These are phyloP conservation scores for Fusarium begoniae DNA, from an alignment of 2,329 filamentous ascomycete genomes.

Conservation along the genomic window DNA sequence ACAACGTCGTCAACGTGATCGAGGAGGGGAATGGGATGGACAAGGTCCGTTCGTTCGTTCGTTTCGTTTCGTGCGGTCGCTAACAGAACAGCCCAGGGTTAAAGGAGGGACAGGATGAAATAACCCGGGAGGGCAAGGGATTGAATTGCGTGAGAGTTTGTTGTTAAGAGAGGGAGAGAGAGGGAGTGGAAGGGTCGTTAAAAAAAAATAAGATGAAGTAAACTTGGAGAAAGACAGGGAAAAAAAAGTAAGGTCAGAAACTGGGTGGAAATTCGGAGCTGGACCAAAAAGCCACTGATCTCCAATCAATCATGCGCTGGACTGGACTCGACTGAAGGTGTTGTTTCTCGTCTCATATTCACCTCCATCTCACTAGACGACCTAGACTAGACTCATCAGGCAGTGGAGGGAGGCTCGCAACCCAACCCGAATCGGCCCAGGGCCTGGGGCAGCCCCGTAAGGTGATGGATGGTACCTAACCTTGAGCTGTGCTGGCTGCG, in stretches of 20 bases:
- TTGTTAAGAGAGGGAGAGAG: constrained; percentile 9
- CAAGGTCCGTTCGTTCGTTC: background rate
- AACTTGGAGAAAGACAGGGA: background rate
- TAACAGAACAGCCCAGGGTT: constrained; percentile 19
- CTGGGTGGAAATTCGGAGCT: constrained; percentile 28
- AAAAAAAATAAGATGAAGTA: background rate
- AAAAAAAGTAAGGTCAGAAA: constrained; percentile 11
- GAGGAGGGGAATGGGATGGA: constrained; percentile 15
- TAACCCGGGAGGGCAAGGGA: constrained; percentile 19
- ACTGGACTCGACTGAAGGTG: constrained; percentile 20
- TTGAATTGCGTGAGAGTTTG: constrained; percentile 11
- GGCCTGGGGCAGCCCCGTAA: constrained; percentile 7
- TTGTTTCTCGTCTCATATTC: constrained; percentile 23
- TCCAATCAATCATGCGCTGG: constrained; percentile 35
- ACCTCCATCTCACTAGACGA: background rate
- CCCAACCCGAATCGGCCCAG: constrained; percentile 11
- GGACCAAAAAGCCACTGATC: constrained; percentile 27
- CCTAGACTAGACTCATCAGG: background rate
- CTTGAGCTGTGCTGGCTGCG: background rate
- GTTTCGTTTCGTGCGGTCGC: constrained; percentile 37
- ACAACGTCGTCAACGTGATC: constrained; percentile 28
- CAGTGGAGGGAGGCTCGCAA: constrained; percentile 15
- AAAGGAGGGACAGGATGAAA: constrained; percentile 29
- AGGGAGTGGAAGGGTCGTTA: background rate
- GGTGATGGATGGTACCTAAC: background rate